phyloP scores from a whole-genome alignment of 306 rosid species.

The Biancaea sappan region DNA sequence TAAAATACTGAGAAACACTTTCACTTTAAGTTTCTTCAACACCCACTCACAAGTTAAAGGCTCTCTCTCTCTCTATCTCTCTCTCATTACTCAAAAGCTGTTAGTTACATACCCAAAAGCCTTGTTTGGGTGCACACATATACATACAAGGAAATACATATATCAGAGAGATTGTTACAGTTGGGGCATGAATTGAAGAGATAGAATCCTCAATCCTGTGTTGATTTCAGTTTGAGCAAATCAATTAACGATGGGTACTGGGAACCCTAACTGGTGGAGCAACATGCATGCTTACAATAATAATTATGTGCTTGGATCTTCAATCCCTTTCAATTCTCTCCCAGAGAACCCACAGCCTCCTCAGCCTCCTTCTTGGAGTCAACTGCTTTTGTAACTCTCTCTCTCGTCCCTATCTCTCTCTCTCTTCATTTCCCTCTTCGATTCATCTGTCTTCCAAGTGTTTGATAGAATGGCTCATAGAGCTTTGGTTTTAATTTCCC shows the following conservation, averaged over 20 bases:
- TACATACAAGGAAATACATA: slow-evolving; percentile 50
- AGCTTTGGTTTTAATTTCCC: too few species aligned
- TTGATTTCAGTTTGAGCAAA: neutral
- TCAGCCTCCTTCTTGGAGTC: slow-evolving; percentile 71
- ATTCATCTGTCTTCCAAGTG: neutral
- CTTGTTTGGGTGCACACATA: slow-evolving; percentile 54
- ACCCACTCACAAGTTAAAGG: too few species aligned
- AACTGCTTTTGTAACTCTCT: slow-evolving; percentile 58
- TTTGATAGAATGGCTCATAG: neutral
- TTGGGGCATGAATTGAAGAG: slow-evolving; percentile 30
- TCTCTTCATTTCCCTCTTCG: neutral
- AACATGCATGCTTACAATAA: slow-evolving; percentile 43
- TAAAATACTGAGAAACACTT: slow-evolving; percentile 48
- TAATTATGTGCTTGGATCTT: slow-evolving; percentile 61
- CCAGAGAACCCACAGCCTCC: slow-evolving; percentile 48
- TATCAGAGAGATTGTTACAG: slow-evolving; percentile 15
- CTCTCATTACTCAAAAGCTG: slow-evolving; percentile 31
- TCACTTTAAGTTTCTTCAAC: slow-evolving; percentile 57
- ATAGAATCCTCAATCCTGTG: too few species aligned
- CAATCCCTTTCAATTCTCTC: slow-evolving; percentile 53
- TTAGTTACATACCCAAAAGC: slow-evolving; percentile 56
- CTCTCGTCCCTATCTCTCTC: neutral
- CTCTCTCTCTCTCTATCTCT: slow-evolving; percentile 23
- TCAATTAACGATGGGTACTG: slow-evolving; percentile 81
- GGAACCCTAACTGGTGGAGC: slow-evolving; percentile 92